Evolutionary conservation across 2,329 filamentous ascomycete species (phyloP).

Genomic region (Calonectria leucothoes): DNA sequence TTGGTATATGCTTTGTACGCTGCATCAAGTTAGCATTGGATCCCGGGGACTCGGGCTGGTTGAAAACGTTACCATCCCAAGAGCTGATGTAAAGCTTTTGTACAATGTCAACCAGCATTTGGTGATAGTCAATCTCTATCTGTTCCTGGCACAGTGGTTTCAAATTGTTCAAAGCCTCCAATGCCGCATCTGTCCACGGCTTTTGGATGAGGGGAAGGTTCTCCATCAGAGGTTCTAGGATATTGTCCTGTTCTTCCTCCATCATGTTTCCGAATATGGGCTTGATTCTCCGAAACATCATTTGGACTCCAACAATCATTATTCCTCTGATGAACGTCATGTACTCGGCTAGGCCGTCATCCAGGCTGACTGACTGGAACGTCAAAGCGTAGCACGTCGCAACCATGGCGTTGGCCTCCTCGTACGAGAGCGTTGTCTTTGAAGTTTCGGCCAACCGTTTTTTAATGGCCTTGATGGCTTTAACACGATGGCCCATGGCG

Average conservation of each 20-base stretch:
- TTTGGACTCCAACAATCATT: conserved; percentile 64
- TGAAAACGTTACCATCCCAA: conserved; percentile 58
- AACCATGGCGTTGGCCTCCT: conserved; percentile 69
- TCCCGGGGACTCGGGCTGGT: background rate
- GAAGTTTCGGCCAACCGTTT: conserved; percentile 59
- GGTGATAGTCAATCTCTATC: conserved; percentile 60
- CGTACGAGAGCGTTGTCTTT: conserved; percentile 54
- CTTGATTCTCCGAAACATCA: conserved; percentile 60
- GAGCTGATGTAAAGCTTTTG: conserved; percentile 64
- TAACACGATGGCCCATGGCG: conserved; percentile 73
- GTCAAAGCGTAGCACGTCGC: conserved; percentile 70
- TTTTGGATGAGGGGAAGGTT: conserved; percentile 57
- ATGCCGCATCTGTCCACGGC: conserved; percentile 60
- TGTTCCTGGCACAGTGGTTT: conserved; percentile 55
- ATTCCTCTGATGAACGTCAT: conserved; percentile 71
- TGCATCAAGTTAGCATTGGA: conserved; percentile 36
- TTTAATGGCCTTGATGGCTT: conserved; percentile 73
- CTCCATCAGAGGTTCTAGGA: conserved; percentile 59
- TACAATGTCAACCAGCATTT: conserved; percentile 58
- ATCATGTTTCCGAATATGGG: conserved; percentile 63
- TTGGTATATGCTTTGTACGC: conserved; percentile 62
- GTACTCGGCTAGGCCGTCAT: conserved; percentile 70
- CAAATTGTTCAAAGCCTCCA: conserved; percentile 55
- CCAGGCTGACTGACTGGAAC: conserved; percentile 68
- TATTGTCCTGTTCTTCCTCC: conserved; percentile 52